A percentile compares a stretch with the other conserved stretches of the same genome.
Evolutionary conservation across 352 stramenopile genomes (phyloP).

Genomic region (Pythium utonaiense): DNA sequence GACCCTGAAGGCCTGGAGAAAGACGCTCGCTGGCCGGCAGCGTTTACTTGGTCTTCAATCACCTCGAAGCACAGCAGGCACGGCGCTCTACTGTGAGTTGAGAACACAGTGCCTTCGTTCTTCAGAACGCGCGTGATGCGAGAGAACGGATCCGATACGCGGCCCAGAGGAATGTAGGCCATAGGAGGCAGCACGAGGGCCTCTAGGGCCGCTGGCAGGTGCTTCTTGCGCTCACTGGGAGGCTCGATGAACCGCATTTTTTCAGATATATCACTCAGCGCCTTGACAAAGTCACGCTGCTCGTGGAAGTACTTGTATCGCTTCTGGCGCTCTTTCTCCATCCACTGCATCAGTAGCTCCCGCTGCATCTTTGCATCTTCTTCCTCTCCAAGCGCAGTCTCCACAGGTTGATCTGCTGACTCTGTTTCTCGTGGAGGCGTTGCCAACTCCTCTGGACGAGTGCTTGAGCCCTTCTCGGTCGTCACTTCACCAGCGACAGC

Average conservation of each 20-base stretch:
- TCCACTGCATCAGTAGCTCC: constrained; percentile 68
- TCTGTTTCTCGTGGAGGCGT: constrained; percentile 5
- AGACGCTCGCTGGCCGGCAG: constrained; percentile 35
- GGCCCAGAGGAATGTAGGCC: constrained; percentile 72
- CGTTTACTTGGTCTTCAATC: constrained; percentile 71
- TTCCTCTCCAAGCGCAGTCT: neutral
- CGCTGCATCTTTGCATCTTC: constrained; percentile 30
- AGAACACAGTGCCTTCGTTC: constrained; percentile 79
- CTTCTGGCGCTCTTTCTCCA: constrained; percentile 75
- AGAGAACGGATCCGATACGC: constrained; percentile 65
- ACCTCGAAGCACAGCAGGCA: constrained; percentile 79
- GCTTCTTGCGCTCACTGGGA: constrained; percentile 58
- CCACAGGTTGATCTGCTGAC: neutral
- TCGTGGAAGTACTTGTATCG: constrained; percentile 81
- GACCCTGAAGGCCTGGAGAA: constrained; percentile 11
- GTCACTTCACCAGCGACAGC: neutral
- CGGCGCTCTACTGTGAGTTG: constrained; percentile 69
- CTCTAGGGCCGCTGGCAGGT: constrained; percentile 44
- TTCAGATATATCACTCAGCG: constrained; percentile 69
- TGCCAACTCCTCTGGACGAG: neutral
- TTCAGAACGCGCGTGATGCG: constrained; percentile 60
- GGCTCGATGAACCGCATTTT: constrained; percentile 63
- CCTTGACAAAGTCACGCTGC: constrained; percentile 71
- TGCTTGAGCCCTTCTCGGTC: neutral
- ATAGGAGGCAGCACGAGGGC: constrained; percentile 53